Base-by-base conservation (phyloP, 2,329 filamentous ascomycete species). In the Colletotrichum tropicale region DNA sequence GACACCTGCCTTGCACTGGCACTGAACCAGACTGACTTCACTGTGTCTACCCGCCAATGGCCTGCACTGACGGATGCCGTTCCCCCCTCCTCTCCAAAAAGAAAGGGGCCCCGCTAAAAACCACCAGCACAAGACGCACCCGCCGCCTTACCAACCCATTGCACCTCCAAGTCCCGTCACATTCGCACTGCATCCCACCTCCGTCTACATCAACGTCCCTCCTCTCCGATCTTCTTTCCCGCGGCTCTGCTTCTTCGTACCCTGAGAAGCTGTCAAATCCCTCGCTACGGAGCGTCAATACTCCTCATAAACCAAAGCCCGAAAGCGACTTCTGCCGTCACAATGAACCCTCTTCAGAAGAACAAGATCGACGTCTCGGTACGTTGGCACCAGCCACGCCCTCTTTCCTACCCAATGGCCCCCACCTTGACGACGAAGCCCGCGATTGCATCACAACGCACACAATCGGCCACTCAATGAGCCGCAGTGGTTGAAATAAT, bases 301-400 rank as follows among this genome's bases (percentile, higher is more conserved):
- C 24, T 7, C 12, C 12, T n/a, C 16, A 58, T 16, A 21, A 5
- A 43, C 30, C 32, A 70, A 21, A 52, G 16, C 21, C 26, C 58
- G 30, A 65, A 38, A 32, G 60, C 55, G 36, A 64, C 16, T 16
- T 28, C 30, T 26, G 15, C 56, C 43, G 38, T 60, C 86, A 89
- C 81, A 79, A 98, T 98, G 95, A 98, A 98, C 86, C 96, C 96
- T 81, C 95, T 96, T 86, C 95, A 98, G 90, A 96, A 98, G 91
- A 98, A 98, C 91, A 98, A 99, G 90, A 91, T 98, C 82, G 97
- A 99, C 87, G 91, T 98, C 87, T 96, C 91, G 89, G 97, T 98
- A 88, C 89, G 95, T 91, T 32, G 30, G 64, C 66, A 62, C 75
- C 77, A 72, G 75, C 72, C 68, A 58, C 62, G 65, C 71, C 32